A percentile compares a stretch with the other conserved stretches of the same genome.
phyloP scores from a whole-genome alignment of 139 green algal genomes.

The Volvox reticuliferus region DNA sequence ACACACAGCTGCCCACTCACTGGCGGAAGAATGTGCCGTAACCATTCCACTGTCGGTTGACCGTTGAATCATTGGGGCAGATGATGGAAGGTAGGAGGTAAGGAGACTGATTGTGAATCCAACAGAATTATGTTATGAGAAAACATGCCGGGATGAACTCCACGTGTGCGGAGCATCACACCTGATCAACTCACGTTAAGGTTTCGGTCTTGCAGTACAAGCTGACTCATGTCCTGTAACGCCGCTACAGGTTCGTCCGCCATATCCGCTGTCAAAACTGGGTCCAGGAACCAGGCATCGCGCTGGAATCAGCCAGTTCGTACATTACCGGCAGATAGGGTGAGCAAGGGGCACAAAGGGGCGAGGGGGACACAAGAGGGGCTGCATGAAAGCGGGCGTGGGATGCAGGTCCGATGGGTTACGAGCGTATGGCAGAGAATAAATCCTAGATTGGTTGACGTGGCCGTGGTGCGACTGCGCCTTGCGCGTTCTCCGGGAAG shows the following conservation, averaged over 20 bases:
- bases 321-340: neutral
- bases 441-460: too few species aligned
- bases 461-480: too few species aligned
- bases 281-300: slow-evolving; percentile 40
- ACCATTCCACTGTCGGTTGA: slow-evolving; percentile 3
- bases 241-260: slow-evolving; percentile 19
- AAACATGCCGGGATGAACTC: too few species aligned
- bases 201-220: slow-evolving; percentile 31
- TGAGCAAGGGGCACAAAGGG: neutral
- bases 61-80: too few species aligned
- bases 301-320: neutral
- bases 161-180: too few species aligned
- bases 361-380: neutral
- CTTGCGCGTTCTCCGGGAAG: too few species aligned
- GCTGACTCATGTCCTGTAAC: slow-evolving; percentile 35
- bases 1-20: neutral
- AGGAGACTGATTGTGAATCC: too few species aligned
- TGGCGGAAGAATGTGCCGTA: slow-evolving; percentile 20
- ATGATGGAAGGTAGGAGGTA: too few species aligned
- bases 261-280: slow-evolving; percentile 38
- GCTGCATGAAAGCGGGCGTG: too few species aligned
- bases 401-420: too few species aligned
- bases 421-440: too few species aligned
- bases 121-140: too few species aligned
- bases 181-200: neutral